Base-by-base conservation (phyloP, 257 asterid species). In the Jasminum sambac region DNA sequence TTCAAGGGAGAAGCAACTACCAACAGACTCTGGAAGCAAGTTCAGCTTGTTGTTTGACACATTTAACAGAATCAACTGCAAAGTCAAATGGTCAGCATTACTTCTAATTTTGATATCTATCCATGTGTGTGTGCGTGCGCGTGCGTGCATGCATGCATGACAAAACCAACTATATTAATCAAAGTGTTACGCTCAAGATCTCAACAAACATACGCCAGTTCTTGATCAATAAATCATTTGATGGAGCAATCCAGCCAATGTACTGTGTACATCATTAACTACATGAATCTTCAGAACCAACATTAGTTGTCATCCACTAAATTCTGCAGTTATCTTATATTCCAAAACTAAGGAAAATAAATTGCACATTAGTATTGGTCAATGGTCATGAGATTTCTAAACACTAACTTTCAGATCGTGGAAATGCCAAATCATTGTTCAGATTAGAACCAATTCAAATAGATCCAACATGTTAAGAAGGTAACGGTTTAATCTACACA, bases 1-100 rank as follows among this genome's bases (percentile, higher is more conserved):
- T 81, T 94, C 99, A 74, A 94, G 81, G 40, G 98, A 91, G 81
- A 81, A 91, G 81, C 98, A 94, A 80, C 96, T 89, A 66, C 99
- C 99, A 76, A 91, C 85, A 63, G 99, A 94, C 78, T 94, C 98
- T 0, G 99, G 98, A 63, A 94, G 92, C 78, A 44, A 72, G 81
- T 84, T 84, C 80, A 94, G 77, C 82, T 89, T 83, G 88, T 94
- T 91, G 84, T 79, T 89, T 43, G 99, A 91, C 67, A 94, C 89
- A 78, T 94, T 89, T 76, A 94, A 81, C 77, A 94, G 82, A 78
- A 89, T 85, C 90, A 94, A 81, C 99, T 91, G 91, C 87, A 84
- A 79, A 21, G 57, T 64, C 67, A 82, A 72, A 64, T 23, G 8
- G 64, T 46, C 67, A 21, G 26, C 52, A 14, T 44, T 23, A 40